phyloP scores from a whole-genome alignment of 345 rosid genomes.

The Streptanthus diversifolius region DNA sequence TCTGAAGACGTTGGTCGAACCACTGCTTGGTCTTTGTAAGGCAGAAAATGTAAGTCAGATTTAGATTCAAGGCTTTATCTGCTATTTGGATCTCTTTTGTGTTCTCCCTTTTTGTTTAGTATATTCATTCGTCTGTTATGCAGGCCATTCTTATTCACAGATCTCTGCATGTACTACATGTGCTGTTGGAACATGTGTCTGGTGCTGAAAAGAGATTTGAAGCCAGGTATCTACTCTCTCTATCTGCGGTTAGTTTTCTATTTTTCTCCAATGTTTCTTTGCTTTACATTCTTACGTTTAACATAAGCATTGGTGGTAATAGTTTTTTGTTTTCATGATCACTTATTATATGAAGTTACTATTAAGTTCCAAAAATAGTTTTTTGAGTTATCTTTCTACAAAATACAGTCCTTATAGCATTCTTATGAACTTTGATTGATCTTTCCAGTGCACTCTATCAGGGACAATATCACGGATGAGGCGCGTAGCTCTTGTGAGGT shows the following conservation, averaged over 20 bases:
- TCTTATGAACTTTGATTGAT: constrained; percentile 91
- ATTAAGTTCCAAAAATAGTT: neutral
- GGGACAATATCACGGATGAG: constrained; percentile 60
- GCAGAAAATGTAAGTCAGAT: constrained; percentile 55
- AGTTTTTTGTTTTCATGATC: neutral
- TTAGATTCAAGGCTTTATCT: constrained; percentile 10
- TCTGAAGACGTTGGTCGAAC: constrained; percentile 58
- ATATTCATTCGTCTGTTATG: constrained; percentile 13
- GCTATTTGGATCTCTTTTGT: neutral
- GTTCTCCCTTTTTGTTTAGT: constrained; percentile 11
- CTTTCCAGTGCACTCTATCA: constrained; percentile 91
- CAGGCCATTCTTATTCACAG: constrained; percentile 60
- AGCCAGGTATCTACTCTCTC: constrained; percentile 49
- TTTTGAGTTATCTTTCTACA: neutral
- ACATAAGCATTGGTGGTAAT: neutral
- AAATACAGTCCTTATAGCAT: constrained; percentile 14
- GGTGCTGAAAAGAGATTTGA: constrained; percentile 41
- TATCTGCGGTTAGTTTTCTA: constrained; percentile 13
- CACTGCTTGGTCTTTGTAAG: constrained; percentile 64
- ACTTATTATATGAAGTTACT: neutral
- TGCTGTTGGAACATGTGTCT: constrained; percentile 59
- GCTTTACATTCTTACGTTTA: neutral
- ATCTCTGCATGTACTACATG: constrained; percentile 56
- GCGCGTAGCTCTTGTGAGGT: constrained; percentile 33
- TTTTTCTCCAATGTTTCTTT: neutral